A percentile compares a stretch with the other conserved stretches of the same genome.
Evolutionary conservation across 164 flowering plant genomes (phyloP).

Genomic region (Chloranthus sessilifolius): DNA sequence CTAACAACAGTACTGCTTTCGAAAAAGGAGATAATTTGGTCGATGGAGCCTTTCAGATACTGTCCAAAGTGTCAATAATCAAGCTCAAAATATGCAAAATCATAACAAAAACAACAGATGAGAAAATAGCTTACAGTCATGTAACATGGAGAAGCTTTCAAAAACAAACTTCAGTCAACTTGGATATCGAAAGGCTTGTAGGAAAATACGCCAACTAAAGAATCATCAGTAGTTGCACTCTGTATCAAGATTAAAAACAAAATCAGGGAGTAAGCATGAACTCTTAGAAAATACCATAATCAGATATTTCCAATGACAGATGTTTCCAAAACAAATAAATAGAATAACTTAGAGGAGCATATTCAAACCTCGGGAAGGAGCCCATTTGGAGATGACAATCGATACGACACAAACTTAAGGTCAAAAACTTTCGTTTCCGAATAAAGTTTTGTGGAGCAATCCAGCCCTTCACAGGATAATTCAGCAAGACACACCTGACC

Average conservation of each 20-base stretch:
- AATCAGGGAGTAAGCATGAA: too few relatives aligned
- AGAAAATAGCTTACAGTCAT: conserved; percentile 61
- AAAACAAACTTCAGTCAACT: conserved; percentile 92
- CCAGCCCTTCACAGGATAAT: conserved; percentile 79
- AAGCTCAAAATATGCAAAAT: conserved; percentile 6
- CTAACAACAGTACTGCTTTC: conserved; percentile 72
- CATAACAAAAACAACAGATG: conserved; percentile 1
- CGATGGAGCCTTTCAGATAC: conserved; percentile 87
- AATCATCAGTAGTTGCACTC: conserved; percentile 78
- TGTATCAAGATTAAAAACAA: too few relatives aligned
- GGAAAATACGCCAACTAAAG: conserved; percentile 73
- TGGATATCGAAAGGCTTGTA: conserved; percentile 86
- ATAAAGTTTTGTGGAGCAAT: conserved; percentile 69
- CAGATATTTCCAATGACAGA: not conserved
- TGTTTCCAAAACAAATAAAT: not conserved
- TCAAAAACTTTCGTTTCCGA: conserved; percentile 80
- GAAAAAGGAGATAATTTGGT: conserved; percentile 69
- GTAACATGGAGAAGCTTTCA: conserved; percentile 96
- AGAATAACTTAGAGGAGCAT: not conserved
- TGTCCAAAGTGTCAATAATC: conserved; percentile 29
- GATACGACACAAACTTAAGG: conserved; percentile 80
- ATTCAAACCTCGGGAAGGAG: conserved; percentile 76
- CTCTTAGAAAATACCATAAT: not conserved
- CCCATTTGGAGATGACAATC: conserved; percentile 80
- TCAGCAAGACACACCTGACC: conserved; percentile 63